phyloP scores from a whole-genome alignment of 139 green algal species.

The Coccomyxa sp. region DNA sequence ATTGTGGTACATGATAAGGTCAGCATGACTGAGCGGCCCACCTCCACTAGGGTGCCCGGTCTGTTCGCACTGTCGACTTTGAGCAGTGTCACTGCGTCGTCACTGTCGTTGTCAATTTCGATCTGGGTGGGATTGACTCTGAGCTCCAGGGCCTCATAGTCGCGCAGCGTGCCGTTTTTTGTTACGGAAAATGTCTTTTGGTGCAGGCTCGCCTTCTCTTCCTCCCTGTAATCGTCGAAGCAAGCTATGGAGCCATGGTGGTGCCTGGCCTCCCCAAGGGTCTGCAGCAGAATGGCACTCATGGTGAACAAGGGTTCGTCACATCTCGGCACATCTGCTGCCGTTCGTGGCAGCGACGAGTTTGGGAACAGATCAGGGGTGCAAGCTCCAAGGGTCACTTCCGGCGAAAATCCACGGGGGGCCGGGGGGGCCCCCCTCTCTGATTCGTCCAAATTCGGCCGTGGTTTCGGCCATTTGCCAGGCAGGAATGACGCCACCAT shows the following conservation, averaged over 20 bases:
- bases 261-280: too few relatives aligned
- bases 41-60: conserved; percentile 91
- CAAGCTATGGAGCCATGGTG: neutral
- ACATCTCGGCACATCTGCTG: too few relatives aligned
- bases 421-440: too few relatives aligned
- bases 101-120: conserved; percentile 70
- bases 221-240: conserved; percentile 38
- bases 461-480: too few relatives aligned
- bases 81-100: conserved; percentile 71
- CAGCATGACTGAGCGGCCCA: conserved; percentile 11
- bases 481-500: too few relatives aligned
- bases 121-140: conserved; percentile 75
- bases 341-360: too few relatives aligned
- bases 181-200: conserved; percentile 31
- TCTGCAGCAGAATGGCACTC: too few relatives aligned
- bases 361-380: too few relatives aligned
- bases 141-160: conserved; percentile 80
- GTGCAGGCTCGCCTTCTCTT: conserved; percentile 24
- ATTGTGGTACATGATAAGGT: neutral
- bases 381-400: too few relatives aligned
- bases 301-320: too few relatives aligned
- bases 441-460: too few relatives aligned
- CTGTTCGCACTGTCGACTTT: conserved; percentile 92
- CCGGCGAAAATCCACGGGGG: too few relatives aligned
- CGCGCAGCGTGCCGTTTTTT: conserved; percentile 59